phyloP scores from a whole-genome alignment of 768 basidiomycete species.

The Termitomyces sp. region DNA sequence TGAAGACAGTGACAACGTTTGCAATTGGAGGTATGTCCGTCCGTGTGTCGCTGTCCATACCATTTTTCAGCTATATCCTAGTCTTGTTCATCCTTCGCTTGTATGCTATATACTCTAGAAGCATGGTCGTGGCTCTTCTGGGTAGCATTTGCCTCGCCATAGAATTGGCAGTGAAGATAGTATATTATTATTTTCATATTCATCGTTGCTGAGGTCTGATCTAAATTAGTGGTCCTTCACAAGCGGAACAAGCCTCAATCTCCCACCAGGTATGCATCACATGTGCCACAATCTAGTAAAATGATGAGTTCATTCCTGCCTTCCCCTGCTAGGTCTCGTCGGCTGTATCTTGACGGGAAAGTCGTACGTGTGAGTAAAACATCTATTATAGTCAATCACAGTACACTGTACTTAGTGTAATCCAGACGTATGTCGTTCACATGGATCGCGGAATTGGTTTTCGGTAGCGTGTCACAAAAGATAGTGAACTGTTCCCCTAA shows the following conservation, averaged over 20 bases:
- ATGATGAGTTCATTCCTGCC: not conserved
- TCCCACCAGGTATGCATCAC: constrained; percentile 1
- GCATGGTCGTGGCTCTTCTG: constrained; percentile 12
- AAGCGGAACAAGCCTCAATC: constrained; percentile 20
- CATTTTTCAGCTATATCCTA: not conserved
- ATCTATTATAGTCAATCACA: not conserved
- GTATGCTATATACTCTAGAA: constrained; percentile 25
- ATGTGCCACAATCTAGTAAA: not conserved
- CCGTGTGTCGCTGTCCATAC: not conserved
- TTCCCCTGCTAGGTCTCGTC: constrained; percentile 23
- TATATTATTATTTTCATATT: constrained; percentile 13
- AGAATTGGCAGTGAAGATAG: constrained; percentile 29
- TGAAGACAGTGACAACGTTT: constrained; percentile 26
- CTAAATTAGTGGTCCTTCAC: constrained; percentile 22
- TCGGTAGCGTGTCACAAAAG: constrained; percentile 15
- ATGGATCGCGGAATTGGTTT: constrained; percentile 32
- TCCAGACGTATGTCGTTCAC: constrained; percentile 28
- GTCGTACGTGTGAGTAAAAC: not conserved
- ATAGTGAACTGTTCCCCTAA: not conserved
- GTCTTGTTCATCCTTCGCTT: constrained; percentile 7
- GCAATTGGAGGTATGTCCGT: constrained; percentile 26
- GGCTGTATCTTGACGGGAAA: constrained; percentile 27
- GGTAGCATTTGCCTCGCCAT: constrained; percentile 17
- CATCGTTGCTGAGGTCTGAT: not conserved
- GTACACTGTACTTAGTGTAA: not conserved